Conservation (phyloP, 106 monocot genomes). For the Dendrobium catenatum region DNA sequence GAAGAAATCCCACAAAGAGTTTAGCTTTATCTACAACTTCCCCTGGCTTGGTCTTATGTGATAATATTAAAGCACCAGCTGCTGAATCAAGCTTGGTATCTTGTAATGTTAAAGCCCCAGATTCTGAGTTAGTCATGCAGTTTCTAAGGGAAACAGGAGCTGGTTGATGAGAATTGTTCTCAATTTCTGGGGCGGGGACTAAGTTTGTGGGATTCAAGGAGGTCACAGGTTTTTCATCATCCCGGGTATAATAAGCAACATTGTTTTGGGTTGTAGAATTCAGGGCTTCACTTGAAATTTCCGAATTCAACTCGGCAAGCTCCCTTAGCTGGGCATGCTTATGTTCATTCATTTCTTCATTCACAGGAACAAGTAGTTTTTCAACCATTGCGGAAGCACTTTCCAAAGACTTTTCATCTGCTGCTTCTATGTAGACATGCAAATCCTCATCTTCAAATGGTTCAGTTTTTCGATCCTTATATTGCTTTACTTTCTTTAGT, state of each 20-base stretch:
- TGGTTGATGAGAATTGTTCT: not conserved
- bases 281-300: not conserved
- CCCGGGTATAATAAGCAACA: no score
- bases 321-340: slow-evolving; percentile 53
- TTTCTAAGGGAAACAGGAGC: slow-evolving; percentile 1
- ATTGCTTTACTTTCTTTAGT: not conserved
- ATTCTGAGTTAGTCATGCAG: not conserved
- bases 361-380: slow-evolving; percentile 52
- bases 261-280: not conserved
- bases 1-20: slow-evolving; percentile 41
- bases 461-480: slow-evolving; percentile 5
- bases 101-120: not conserved
- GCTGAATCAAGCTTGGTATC: not conserved
- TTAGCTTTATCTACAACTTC: slow-evolving; percentile 23
- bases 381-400: slow-evolving; percentile 54
- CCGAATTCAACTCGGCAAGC: slow-evolving; percentile 38
- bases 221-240: no score
- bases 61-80: no score
- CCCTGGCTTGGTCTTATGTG: not conserved
- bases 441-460: slow-evolving; percentile 37
- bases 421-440: slow-evolving; percentile 54
- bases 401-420: slow-evolving; percentile 46
- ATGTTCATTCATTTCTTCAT: slow-evolving; percentile 33
- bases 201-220: not conserved
- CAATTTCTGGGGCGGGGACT: not conserved